Evolutionary conservation across 2,329 filamentous ascomycete species (phyloP).

Genomic region (Nemania diffusa): DNA sequence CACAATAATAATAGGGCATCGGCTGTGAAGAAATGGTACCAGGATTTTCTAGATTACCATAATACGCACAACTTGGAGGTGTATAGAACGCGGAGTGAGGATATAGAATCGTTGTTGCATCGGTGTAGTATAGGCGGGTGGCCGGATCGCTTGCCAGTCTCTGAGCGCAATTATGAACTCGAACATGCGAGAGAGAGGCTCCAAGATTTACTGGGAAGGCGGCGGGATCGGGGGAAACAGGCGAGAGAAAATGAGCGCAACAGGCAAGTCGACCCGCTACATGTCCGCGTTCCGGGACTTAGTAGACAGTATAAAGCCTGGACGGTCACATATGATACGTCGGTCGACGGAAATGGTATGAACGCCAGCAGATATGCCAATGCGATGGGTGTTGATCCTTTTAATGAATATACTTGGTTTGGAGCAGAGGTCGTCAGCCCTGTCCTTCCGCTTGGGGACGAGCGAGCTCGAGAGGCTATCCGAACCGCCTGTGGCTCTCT

Average conservation of each 20-base stretch:
- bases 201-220: neutral
- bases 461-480: conserved; percentile 19
- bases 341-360: conserved; percentile 38
- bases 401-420: conserved; percentile 34
- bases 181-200: neutral
- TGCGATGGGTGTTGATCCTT: neutral
- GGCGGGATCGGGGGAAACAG: conserved; percentile 14
- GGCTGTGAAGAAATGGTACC: conserved; percentile 1
- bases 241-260: conserved; percentile 25
- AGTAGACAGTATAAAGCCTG: conserved; percentile 31
- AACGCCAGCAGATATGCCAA: conserved; percentile 20
- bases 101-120: neutral
- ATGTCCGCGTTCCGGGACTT: conserved; percentile 29
- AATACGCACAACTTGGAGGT: neutral
- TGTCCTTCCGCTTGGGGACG: conserved; percentile 17
- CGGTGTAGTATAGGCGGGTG: neutral
- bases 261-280: conserved; percentile 27
- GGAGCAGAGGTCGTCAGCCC: conserved; percentile 41
- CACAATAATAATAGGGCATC: neutral
- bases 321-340: conserved; percentile 31
- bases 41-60: conserved; percentile 11
- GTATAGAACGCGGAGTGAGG: conserved; percentile 8
- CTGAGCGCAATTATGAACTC: neutral
- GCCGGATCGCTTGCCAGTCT: too few relatives aligned
- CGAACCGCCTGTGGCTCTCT: conserved; percentile 30